Evolutionary conservation across 2,329 filamentous ascomycete genomes (phyloP).

Genomic region (Saccharata proteae): DNA sequence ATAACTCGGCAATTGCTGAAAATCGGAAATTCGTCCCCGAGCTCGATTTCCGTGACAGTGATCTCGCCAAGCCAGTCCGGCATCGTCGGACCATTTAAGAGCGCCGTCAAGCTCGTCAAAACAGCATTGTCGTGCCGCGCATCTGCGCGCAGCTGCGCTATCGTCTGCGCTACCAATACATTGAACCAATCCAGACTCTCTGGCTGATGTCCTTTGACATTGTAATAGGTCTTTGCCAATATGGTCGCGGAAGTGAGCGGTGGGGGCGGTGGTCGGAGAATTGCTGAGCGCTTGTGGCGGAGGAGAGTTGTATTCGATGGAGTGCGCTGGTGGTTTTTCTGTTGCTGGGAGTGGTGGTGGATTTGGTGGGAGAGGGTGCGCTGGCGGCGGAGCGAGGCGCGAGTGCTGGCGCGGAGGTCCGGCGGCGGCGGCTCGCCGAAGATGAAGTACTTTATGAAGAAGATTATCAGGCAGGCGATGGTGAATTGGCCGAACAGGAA

Average conservation of each 20-base stretch:
- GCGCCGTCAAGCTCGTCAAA: conserved; percentile 67
- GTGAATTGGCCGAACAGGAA: conserved; percentile 88
- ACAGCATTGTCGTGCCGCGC: conserved; percentile 88
- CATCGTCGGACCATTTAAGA: conserved; percentile 75
- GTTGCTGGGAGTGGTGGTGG: conserved; percentile 15
- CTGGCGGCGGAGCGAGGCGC: conserved; percentile 62
- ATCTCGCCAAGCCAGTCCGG: conserved; percentile 93
- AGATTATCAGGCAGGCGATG: conserved; percentile 78
- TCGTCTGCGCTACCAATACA: conserved; percentile 88
- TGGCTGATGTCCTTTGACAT: conserved; percentile 86
- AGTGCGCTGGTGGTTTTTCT: conserved; percentile 18
- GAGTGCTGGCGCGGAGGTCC: conserved; percentile 64
- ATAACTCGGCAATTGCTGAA: conserved; percentile 97
- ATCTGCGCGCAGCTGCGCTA: conserved; percentile 87
- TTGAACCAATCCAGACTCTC: conserved; percentile 99
- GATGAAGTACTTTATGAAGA: conserved; percentile 99
- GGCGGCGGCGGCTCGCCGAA: conserved; percentile 86
- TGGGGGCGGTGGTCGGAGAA: conserved; percentile 44
- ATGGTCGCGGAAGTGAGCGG: conserved; percentile 86
- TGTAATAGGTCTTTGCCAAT: conserved; percentile 94
- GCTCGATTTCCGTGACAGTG: conserved; percentile 78
- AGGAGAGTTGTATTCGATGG: conserved; percentile 25
- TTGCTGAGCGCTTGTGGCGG: conserved; percentile 32
- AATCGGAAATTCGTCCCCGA: conserved; percentile 96
- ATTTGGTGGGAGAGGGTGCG: conserved; percentile 56